Conservation (phyloP, 2,329 filamentous ascomycete species). For the Botryotinia convoluta region DNA sequence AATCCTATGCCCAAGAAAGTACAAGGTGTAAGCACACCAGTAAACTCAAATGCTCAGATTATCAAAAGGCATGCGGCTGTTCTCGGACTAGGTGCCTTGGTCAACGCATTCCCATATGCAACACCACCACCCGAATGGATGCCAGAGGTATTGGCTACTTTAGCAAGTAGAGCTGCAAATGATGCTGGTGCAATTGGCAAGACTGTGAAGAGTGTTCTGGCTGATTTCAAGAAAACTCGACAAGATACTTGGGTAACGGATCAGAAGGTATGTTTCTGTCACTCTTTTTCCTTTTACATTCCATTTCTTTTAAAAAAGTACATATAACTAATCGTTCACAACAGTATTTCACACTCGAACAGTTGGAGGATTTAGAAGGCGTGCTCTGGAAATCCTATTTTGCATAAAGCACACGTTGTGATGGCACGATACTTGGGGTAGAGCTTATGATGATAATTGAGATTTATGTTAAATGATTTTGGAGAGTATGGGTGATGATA, state of each 20-base stretch:
- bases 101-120: conserved; percentile 94
- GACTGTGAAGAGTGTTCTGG: conserved; percentile 88
- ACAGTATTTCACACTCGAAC: conserved; percentile 82
- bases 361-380: conserved; percentile 91
- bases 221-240: conserved; percentile 98
- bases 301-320: not conserved
- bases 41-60: conserved; percentile 72
- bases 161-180: conserved; percentile 80
- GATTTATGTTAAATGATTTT: not conserved
- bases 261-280: conserved; percentile 73
- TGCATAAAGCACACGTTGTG: conserved; percentile 42
- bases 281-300: not conserved
- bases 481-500: not conserved
- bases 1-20: conserved; percentile 84
- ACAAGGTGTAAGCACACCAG: conserved; percentile 65
- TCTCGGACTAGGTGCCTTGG: conserved; percentile 81
- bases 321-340: conserved; percentile 22
- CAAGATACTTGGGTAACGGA: conserved; percentile 99
- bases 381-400: conserved; percentile 99
- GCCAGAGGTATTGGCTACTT: conserved; percentile 81
- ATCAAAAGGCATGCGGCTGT: conserved; percentile 86
- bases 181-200: conserved; percentile 93
- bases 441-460: not conserved
- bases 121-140: conserved; percentile 92
- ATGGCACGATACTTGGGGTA: not conserved